Conservation (phyloP, 1,284 basidiomycete genomes). For the Heterobasidion parviporum region DNA sequence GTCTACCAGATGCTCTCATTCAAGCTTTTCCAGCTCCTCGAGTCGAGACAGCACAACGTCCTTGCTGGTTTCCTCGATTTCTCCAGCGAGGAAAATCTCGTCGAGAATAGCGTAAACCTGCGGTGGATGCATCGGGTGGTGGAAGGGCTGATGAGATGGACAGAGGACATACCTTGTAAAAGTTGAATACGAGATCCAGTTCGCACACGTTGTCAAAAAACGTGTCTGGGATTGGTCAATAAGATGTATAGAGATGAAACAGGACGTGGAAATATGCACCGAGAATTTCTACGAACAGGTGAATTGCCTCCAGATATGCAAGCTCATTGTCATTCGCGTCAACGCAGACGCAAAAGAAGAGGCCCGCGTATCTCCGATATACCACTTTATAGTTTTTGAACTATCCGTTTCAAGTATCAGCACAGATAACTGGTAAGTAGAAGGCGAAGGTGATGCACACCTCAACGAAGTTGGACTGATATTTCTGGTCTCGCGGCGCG, state of each 20-base stretch:
- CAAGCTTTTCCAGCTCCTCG: conserved; percentile 86
- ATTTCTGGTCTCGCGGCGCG: conserved; percentile 96
- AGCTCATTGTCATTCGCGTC: conserved; percentile 98
- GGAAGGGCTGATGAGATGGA: not conserved
- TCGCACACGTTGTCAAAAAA: conserved; percentile 99
- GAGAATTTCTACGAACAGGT: conserved; percentile 97
- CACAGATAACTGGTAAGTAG: not conserved
- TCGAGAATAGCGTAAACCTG: conserved; percentile 96
- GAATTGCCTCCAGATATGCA: conserved; percentile 94
- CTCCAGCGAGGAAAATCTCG: conserved; percentile 97
- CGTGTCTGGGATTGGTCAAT: conserved; percentile 51
- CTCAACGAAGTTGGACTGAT: conserved; percentile 99
- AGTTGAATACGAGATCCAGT: conserved; percentile 95
- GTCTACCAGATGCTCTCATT: conserved; percentile 30
- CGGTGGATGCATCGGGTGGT: conserved; percentile 2
- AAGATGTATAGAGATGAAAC: not conserved
- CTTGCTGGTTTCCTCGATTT: conserved; percentile 97
- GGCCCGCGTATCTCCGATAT: conserved; percentile 91
- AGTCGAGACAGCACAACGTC: conserved; percentile 87
- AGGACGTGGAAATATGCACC: conserved; percentile 43
- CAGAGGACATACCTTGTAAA: conserved; percentile 75
- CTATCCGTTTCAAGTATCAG: conserved; percentile 29
- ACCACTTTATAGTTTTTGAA: conserved; percentile 95
- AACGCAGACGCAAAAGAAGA: conserved; percentile 97
- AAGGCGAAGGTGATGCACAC: conserved; percentile 34